Evolutionary conservation across 495 filamentous ascomycete genomes (phyloP).

Genomic region (Aspergillus asperescens): DNA sequence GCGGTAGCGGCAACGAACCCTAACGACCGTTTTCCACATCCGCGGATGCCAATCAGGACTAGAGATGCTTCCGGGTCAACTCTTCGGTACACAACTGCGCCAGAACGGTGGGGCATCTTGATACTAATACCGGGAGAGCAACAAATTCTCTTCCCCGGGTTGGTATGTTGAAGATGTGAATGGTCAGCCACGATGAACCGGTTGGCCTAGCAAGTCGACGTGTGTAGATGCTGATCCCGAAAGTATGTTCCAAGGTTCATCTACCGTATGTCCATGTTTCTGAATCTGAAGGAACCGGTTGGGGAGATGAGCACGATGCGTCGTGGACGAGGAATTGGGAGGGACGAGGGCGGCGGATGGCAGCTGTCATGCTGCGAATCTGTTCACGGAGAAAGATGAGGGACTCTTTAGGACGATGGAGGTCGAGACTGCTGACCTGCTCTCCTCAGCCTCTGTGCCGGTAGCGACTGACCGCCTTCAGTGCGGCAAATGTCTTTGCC

Average conservation of each 20-base stretch:
- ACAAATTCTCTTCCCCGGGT: constrained; percentile 1
- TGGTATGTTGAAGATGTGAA: background rate
- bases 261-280: background rate
- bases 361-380: constrained; percentile 4
- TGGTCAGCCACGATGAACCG: background rate
- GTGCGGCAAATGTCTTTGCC: constrained; percentile 16
- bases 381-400: background rate
- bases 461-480: constrained; percentile 17
- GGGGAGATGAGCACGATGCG: background rate
- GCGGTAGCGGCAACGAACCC: constrained; percentile 75
- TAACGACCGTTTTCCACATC: constrained; percentile 72
- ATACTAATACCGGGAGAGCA: background rate
- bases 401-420: background rate
- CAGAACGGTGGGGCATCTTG: constrained; percentile 38
- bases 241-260: background rate
- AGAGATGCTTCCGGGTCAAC: constrained; percentile 66
- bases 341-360: background rate
- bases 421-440: too few species aligned
- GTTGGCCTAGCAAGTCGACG: background rate
- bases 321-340: background rate
- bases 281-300: background rate
- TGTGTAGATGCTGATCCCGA: background rate
- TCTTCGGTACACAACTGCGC: constrained; percentile 42
- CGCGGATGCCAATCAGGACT: constrained; percentile 70
- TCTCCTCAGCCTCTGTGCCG: too few species aligned